Base-by-base conservation (phyloP, 1,139 yeast genomes). In the Saccharomyces hybrid region DNA sequence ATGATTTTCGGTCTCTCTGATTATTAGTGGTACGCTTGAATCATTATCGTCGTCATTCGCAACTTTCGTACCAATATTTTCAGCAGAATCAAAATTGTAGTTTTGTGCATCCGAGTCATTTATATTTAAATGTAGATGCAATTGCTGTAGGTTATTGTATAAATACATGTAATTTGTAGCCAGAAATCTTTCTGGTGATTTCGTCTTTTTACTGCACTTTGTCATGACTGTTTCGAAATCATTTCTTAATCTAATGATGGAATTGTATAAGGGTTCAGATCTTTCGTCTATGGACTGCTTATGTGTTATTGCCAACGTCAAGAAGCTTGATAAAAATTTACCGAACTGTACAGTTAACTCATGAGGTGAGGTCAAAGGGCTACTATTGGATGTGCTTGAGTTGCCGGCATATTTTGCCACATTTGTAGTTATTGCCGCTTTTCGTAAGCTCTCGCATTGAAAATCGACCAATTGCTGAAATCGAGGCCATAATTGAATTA, bases 171-270 rank as follows among this genome's bases (percentile, higher is more conserved):
- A 91, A 66, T 93, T 93, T 61, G 86, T 86, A 66, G 82, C 86
- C 55, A 91, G 74, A 67, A 91, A 89, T 49, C 81, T 73, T 63
- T 88, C 96, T 54, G 83, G 79, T 52, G 82, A 81, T 38, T 75
- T 73, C 14, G 79, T 73, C 58, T 76, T 75, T 54, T 75, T 76
- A 58, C 86, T 79, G 54, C 87, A 70, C 63, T 86, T 89, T 1
- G 95, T 87, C 66, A 93, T 71, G 1, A 83, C 78, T 31, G 81
- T 81, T 67, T 93, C 98, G 67, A 83, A 91, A 59, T 88, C 97
- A 63, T 82, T 83, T 52, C 91, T 73, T 47, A 93, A 72, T 55
- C 97, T 76, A 7, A 76, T 75, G 3, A 91, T 77, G 1, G 93
- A 84, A 56, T 80, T 81, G 48, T 80, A 80, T 7, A 91, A 74